phyloP scores from a whole-genome alignment of 1,139 yeast genomes.

The Geotrichum aggregatum region DNA sequence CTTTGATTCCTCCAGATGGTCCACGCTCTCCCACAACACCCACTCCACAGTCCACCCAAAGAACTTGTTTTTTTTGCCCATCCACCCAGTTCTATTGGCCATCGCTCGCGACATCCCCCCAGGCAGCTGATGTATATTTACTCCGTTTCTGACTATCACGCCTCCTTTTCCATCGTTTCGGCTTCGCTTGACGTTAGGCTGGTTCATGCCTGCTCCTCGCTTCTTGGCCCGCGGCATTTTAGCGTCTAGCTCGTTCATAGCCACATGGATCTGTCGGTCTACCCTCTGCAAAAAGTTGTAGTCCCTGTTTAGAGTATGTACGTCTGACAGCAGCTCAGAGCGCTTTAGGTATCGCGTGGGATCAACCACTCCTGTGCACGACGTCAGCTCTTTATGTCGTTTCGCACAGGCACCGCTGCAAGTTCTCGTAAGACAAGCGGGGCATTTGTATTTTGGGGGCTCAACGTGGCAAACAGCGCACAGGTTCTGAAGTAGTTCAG shows the following conservation, averaged over 20 bases:
- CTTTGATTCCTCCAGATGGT: no score
- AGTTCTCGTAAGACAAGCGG: conserved; percentile 64
- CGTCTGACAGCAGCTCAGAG: conserved; percentile 41
- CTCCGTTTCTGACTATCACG: conserved; percentile 43
- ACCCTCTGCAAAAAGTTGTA: conserved; percentile 67
- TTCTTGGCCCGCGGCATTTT: conserved; percentile 14
- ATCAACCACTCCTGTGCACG: conserved; percentile 67
- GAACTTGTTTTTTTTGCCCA: conserved; percentile 56
- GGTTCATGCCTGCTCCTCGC: conserved; percentile 15
- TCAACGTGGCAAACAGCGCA: conserved; percentile 26
- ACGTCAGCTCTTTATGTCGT: conserved; percentile 57
- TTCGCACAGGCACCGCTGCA: conserved; percentile 72
- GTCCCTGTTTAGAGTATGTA: conserved; percentile 64
- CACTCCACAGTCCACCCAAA: conserved; percentile 78
- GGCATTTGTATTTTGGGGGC: conserved; percentile 68
- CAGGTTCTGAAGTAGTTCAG: conserved; percentile 12
- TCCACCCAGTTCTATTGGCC: conserved; percentile 69
- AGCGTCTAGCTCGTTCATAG: conserved; percentile 18
- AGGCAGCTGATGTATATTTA: conserved; percentile 53
- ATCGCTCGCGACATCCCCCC: conserved; percentile 70
- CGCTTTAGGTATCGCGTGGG: conserved; percentile 55
- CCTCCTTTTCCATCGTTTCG: conserved; percentile 1
- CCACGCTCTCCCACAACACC: conserved; percentile 36
- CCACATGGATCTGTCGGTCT: conserved; percentile 51
- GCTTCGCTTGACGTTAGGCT: conserved; percentile 6